phyloP scores from a whole-genome alignment of 768 basidiomycete genomes.

The Auriscalpium orientale region DNA sequence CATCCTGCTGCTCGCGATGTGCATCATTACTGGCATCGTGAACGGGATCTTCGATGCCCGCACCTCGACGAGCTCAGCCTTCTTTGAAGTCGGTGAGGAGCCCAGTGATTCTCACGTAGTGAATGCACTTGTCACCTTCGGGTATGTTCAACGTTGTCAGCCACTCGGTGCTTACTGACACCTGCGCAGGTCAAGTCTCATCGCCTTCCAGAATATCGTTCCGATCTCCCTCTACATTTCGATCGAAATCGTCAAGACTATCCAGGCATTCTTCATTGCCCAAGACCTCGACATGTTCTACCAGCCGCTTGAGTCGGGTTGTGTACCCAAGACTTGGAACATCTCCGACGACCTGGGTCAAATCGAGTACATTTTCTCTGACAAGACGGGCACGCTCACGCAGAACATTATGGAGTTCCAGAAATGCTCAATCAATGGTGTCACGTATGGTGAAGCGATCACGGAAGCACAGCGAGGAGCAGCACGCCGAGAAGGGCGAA shows the following conservation, averaged over 20 bases:
- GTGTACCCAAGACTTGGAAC: constrained; percentile 96
- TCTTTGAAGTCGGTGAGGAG: constrained; percentile 64
- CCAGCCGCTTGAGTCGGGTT: constrained; percentile 73
- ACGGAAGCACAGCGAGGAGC: constrained; percentile 95
- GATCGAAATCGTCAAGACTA: constrained; percentile 96
- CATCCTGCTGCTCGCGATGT: constrained; percentile 67
- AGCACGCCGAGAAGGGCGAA: constrained; percentile 72
- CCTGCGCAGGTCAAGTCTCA: constrained; percentile 68
- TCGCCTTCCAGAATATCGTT: constrained; percentile 96
- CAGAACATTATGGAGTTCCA: constrained; percentile 99
- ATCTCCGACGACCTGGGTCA: constrained; percentile 98
- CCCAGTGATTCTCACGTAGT: constrained; percentile 53
- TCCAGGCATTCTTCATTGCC: constrained; percentile 93
- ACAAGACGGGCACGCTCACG: constrained; percentile 95
- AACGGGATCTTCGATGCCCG: constrained; percentile 64
- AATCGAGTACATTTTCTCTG: constrained; percentile 92
- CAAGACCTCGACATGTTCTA: constrained; percentile 98
- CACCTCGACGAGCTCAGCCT: constrained; percentile 54
- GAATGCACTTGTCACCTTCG: constrained; percentile 84
- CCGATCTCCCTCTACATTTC: constrained; percentile 96
- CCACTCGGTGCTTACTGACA: constrained; percentile 1
- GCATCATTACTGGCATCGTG: constrained; percentile 64
- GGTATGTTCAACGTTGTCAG: constrained; percentile 43
- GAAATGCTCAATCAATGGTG: constrained; percentile 81
- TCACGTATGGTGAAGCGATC: constrained; percentile 86